These are phyloP conservation scores for Umbelopsis sp. DNA, from an alignment of 371 early-diverging fungal genomes.

Conservation along the genomic window DNA sequence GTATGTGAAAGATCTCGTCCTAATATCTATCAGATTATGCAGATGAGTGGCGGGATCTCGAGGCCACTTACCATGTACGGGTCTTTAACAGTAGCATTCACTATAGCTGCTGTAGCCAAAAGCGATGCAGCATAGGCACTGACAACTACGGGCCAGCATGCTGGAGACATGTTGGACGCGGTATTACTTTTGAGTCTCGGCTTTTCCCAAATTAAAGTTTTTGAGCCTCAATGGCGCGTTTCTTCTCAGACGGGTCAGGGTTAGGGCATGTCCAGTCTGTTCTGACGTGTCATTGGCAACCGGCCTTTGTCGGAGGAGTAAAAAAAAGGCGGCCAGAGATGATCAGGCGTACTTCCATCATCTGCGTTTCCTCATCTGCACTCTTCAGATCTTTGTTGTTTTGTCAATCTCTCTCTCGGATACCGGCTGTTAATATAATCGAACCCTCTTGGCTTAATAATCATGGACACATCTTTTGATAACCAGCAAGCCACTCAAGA, in stretches of 20 bases:
- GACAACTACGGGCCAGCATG: background rate
- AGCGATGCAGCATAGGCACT: conserved; percentile 28
- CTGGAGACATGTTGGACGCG: background rate
- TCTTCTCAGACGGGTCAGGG: background rate
- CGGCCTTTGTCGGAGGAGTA: background rate
- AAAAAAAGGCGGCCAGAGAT: background rate
- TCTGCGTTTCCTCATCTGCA: conserved; percentile 9
- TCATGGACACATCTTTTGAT: conserved; percentile 32
- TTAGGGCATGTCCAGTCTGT: background rate
- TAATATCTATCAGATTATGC: conserved; percentile 24
- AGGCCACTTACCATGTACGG: conserved; percentile 62
- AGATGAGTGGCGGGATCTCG: background rate
- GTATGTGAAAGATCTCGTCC: conserved; percentile 96
- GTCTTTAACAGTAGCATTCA: conserved; percentile 45
- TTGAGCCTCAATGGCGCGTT: background rate
- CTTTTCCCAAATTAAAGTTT: background rate
- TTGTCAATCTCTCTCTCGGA: conserved; percentile 20
- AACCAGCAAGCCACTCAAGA: conserved; percentile 33
- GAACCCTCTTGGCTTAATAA: conserved; percentile 17
- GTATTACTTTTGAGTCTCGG: too few species aligned
- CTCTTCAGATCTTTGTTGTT: conserved; percentile 18
- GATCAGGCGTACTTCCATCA: conserved; percentile 15
- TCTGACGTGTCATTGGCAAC: conserved; percentile 18
- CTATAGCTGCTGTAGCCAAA: conserved; percentile 24
- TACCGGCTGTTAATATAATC: conserved; percentile 19